These are phyloP conservation scores for Cyclanthera cordifolia DNA, from an alignment of 306 rosid species.

Conservation along the genomic window DNA sequence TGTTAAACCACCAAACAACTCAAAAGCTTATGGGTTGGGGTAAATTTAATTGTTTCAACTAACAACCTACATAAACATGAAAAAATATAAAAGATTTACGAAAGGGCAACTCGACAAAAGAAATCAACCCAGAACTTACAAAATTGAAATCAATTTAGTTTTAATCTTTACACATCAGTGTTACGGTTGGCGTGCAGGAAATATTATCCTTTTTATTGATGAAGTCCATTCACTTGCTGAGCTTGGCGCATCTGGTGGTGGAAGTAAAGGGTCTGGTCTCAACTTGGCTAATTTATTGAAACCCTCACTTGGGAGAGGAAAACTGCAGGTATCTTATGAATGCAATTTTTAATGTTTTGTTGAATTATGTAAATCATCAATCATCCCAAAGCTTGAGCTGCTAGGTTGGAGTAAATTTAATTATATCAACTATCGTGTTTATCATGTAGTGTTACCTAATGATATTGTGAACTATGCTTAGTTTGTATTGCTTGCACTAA, in stretches of 20 bases:
- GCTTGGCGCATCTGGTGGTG: slow-evolving; percentile 48
- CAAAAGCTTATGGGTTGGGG: too few species aligned
- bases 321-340: slow-evolving; percentile 52
- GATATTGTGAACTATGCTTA: not conserved
- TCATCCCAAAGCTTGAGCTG: too few species aligned
- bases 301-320: slow-evolving; percentile 85
- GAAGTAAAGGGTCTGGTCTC: slow-evolving; percentile 77
- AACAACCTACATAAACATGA: not conserved
- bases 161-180: slow-evolving; percentile 16
- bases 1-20: too few species aligned
- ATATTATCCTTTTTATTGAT: slow-evolving; percentile 76
- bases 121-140: slow-evolving; percentile 2
- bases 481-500: not conserved
- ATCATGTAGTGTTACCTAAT: not conserved
- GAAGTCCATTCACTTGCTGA: slow-evolving; percentile 79
- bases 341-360: not conserved
- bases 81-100: not conserved
- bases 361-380: too few species aligned
- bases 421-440: too few species aligned
- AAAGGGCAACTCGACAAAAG: not conserved
- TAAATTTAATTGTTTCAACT: too few species aligned
- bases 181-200: slow-evolving; percentile 41
- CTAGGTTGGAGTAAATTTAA: too few species aligned
- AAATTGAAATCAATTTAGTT: slow-evolving; percentile 10
- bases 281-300: slow-evolving; percentile 70